A percentile compares a stretch with the other conserved stretches of the same genome.
phyloP scores from a whole-genome alignment of 305 asterid species.

The Fraxinus baroniana region DNA sequence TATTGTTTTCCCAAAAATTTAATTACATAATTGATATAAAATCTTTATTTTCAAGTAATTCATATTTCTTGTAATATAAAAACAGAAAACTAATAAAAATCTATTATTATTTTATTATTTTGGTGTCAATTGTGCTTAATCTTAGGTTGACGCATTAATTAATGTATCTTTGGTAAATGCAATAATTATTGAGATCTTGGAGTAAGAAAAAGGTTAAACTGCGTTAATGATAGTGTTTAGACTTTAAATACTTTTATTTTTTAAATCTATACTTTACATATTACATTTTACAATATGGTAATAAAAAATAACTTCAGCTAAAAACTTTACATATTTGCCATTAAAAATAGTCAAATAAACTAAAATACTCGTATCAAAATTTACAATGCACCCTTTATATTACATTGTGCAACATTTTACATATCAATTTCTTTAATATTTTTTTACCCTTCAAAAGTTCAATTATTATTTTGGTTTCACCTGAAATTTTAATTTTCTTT shows the following conservation, averaged over 20 bases:
- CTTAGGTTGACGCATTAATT: neutral
- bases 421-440: neutral
- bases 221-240: neutral
- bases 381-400: neutral
- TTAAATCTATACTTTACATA: too few relatives aligned
- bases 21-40: neutral
- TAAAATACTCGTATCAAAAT: neutral
- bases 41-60: neutral
- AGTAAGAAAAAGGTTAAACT: neutral
- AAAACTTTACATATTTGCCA: neutral
- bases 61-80: neutral
- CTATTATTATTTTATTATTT: too few relatives aligned
- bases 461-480: neutral
- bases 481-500: neutral
- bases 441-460: neutral
- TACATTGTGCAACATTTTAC: neutral
- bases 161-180: neutral
- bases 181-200: neutral
- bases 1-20: too few relatives aligned
- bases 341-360: neutral
- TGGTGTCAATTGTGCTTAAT: neutral
- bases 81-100: neutral
- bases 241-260: too few relatives aligned
- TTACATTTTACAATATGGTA: too few relatives aligned
- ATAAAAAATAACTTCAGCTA: neutral